A percentile compares a stretch with the other conserved stretches of the same genome.
Evolutionary conservation across 805 yeast species (phyloP).

Genomic region (Naumovozyma dairenensis): DNA sequence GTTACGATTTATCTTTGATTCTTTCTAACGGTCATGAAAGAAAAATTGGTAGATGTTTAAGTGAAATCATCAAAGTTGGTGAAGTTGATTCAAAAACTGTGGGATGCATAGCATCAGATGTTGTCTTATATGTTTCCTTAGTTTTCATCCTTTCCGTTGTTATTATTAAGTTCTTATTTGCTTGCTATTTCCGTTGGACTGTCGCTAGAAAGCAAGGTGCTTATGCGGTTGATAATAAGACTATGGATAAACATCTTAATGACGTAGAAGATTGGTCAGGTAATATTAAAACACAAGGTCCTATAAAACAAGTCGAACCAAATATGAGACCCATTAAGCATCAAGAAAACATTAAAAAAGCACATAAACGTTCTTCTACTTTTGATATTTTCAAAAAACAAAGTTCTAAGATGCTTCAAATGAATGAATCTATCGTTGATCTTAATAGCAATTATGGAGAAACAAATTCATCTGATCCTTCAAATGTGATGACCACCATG

Average conservation of each 20-base stretch:
- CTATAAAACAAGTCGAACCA: conserved; percentile 42
- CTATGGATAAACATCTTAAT: conserved; percentile 52
- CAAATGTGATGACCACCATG: conserved; percentile 43
- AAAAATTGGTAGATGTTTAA: conserved; percentile 66
- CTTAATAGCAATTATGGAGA: neutral
- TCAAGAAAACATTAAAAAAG: conserved; percentile 17
- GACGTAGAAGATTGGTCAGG: conserved; percentile 83
- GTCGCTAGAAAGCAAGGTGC: conserved; percentile 78
- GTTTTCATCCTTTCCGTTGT: conserved; percentile 80
- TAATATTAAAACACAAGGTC: conserved; percentile 42
- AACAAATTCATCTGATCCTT: neutral
- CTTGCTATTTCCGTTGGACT: conserved; percentile 84
- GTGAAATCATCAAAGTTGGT: conserved; percentile 84
- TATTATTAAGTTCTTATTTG: conserved; percentile 65
- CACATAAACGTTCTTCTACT: conserved; percentile 24
- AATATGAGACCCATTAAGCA: conserved; percentile 40
- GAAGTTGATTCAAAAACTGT: conserved; percentile 78
- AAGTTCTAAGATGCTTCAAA: conserved; percentile 25
- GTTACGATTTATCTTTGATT: conserved; percentile 73
- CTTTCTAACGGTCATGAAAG: conserved; percentile 57
- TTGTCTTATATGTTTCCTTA: conserved; percentile 72
- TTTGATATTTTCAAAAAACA: conserved; percentile 31
- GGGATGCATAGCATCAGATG: conserved; percentile 86
- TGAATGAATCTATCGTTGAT: conserved; percentile 11
- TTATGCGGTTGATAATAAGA: conserved; percentile 44